These are phyloP conservation scores for Pisolithus microcarpus DNA, from an alignment of 768 basidiomycete species.

Conservation along the genomic window DNA sequence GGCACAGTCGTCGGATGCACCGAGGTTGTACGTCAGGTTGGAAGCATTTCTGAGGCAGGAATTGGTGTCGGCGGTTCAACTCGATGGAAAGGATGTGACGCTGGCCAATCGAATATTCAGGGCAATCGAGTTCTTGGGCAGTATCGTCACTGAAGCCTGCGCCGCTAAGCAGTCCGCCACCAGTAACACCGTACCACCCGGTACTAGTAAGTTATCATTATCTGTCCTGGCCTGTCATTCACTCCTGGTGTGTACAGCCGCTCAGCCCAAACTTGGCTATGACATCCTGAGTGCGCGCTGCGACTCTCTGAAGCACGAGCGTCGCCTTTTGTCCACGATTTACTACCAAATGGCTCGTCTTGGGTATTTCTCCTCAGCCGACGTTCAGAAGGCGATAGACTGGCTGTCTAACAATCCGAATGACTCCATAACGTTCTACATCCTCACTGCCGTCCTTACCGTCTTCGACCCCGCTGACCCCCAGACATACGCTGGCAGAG, in stretches of 20 bases:
- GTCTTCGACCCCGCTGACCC: constrained; percentile 65
- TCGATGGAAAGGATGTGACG: constrained; percentile 32
- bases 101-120: constrained; percentile 53
- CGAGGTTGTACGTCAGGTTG: constrained; percentile 45
- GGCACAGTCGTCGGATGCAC: constrained; percentile 37
- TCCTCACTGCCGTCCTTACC: constrained; percentile 57
- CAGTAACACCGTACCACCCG: constrained; percentile 48
- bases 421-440: constrained; percentile 61
- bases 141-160: constrained; percentile 46
- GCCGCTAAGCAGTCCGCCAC: constrained; percentile 52
- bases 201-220: constrained; percentile 38
- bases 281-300: constrained; percentile 63
- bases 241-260: constrained; percentile 24
- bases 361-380: constrained; percentile 51
- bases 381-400: constrained; percentile 58
- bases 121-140: constrained; percentile 56
- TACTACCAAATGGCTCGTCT: constrained; percentile 57
- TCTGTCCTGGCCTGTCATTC: background rate
- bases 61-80: constrained; percentile 36
- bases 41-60: constrained; percentile 49
- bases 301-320: constrained; percentile 69
- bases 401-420: constrained; percentile 64
- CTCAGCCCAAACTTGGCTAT: constrained; percentile 46
- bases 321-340: constrained; percentile 57
- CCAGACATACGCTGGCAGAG: constrained; percentile 33